Evolutionary conservation across 805 yeast genomes (phyloP).

Genomic region (Candida nitratophila): DNA sequence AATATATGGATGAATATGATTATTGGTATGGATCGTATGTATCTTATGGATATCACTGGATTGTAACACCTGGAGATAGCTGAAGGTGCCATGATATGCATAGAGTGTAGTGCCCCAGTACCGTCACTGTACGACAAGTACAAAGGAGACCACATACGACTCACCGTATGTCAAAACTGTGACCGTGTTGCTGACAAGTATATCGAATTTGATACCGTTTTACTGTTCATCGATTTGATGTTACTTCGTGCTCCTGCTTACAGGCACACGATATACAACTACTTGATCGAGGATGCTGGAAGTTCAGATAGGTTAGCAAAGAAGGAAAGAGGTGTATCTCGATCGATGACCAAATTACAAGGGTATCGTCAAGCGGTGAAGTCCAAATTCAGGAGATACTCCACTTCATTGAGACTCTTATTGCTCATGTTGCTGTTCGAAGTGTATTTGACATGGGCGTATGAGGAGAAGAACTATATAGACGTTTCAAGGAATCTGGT

Average conservation of each 20-base stretch:
- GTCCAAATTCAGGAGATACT: conserved; percentile 3
- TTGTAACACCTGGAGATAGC: no score
- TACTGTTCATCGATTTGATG: conserved; percentile 76
- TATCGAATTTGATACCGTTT: conserved; percentile 81
- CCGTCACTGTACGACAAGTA: conserved; percentile 62
- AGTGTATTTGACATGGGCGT: conserved; percentile 88
- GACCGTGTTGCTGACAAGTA: conserved; percentile 78
- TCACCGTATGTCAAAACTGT: conserved; percentile 72
- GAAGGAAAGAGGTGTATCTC: no score
- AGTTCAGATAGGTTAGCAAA: no score
- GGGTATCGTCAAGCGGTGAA: neutral
- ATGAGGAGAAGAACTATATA: conserved; percentile 56
- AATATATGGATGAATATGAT: no score
- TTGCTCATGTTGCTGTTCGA: conserved; percentile 71
- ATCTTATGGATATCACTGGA: no score
- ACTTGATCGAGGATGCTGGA: conserved; percentile 25
- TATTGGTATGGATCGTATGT: no score
- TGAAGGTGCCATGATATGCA: conserved; percentile 64
- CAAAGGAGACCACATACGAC: conserved; percentile 69
- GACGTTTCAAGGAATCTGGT: conserved; percentile 7
- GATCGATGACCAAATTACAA: no score
- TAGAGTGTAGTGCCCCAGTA: conserved; percentile 72
- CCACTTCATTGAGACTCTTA: conserved; percentile 37
- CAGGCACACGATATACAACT: conserved; percentile 79
- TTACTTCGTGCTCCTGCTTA: conserved; percentile 83